These are phyloP conservation scores for Pleurotus tuber-regium DNA, from an alignment of 768 basidiomycete genomes.

Conservation along the genomic window DNA sequence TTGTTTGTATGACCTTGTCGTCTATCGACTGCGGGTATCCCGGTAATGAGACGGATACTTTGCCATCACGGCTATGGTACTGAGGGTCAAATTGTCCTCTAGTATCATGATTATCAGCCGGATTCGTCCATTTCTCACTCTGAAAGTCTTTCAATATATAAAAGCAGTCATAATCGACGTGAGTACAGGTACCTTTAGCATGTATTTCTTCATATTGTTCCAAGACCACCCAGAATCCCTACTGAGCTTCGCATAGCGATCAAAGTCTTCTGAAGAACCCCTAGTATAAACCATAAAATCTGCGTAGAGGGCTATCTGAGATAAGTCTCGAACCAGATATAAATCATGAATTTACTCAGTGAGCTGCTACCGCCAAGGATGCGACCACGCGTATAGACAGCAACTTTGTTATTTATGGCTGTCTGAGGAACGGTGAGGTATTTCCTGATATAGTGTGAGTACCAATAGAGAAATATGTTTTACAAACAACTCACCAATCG, in stretches of 20 bases:
- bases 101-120: slow-evolving; percentile 23
- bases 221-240: slow-evolving; percentile 28
- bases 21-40: slow-evolving; percentile 17
- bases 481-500: slow-evolving; percentile 8
- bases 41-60: slow-evolving; percentile 19
- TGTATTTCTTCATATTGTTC: slow-evolving; percentile 21
- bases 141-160: slow-evolving; percentile 1
- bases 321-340: background rate
- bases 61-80: slow-evolving; percentile 24
- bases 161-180: background rate
- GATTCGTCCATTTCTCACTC: slow-evolving; percentile 17
- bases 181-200: slow-evolving; percentile 11
- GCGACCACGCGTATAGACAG: slow-evolving; percentile 19
- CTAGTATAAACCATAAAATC: slow-evolving; percentile 24
- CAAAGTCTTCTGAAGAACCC: slow-evolving; percentile 24
- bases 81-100: slow-evolving; percentile 24
- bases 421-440: slow-evolving; percentile 19
- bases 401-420: slow-evolving; percentile 14
- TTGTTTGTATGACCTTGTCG: slow-evolving; percentile 21
- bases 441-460: slow-evolving; percentile 8
- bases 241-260: slow-evolving; percentile 21
- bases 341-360: slow-evolving; percentile 17
- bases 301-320: slow-evolving; percentile 19
- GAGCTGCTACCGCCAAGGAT: slow-evolving; percentile 22
- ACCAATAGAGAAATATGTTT: too few relatives aligned